Conservation (phyloP, 139 green algal genomes). For the Tetraselmis chui region DNA sequence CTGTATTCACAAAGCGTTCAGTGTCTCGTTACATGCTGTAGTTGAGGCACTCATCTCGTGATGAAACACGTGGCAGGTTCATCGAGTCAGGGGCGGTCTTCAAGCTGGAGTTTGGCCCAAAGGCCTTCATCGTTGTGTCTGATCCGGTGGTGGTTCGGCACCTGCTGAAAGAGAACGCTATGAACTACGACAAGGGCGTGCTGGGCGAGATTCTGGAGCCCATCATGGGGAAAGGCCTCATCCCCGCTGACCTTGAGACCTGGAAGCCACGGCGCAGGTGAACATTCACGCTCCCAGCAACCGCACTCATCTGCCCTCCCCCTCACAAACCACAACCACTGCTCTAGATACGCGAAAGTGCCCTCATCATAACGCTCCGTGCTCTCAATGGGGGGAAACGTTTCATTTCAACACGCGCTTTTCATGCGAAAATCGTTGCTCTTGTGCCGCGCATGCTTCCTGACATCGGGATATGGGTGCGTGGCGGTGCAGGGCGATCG, state of each 20-base stretch:
- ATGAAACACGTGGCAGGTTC: conserved; percentile 69
- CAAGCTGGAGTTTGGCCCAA: conserved; percentile 96
- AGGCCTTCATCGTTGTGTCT: conserved; percentile 97
- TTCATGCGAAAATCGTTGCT: too few species aligned
- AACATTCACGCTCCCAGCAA: too few species aligned
- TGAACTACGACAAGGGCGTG: conserved; percentile 95
- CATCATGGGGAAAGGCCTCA: conserved; percentile 99
- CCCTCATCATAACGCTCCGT: too few species aligned
- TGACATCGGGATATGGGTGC: too few species aligned
- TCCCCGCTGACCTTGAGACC: conserved; percentile 83
- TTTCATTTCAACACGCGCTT: too few species aligned
- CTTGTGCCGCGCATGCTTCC: too few species aligned
- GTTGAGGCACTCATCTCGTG: not conserved
- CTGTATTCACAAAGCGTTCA: too few species aligned
- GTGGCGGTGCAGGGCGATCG: conserved; percentile 77
- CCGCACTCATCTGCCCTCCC: too few species aligned
- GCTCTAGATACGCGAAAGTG: too few species aligned
- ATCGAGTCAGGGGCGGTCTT: conserved; percentile 84
- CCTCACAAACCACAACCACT: too few species aligned
- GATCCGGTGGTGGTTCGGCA: conserved; percentile 88
- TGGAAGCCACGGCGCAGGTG: conserved; percentile 85
- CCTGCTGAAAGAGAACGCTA: conserved; percentile 88
- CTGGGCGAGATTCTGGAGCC: conserved; percentile 98
- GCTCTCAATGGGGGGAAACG: too few species aligned
- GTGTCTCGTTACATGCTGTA: not conserved